Conservation (phyloP, 768 basidiomycete species). For the Cyclocybe cylindracea region DNA sequence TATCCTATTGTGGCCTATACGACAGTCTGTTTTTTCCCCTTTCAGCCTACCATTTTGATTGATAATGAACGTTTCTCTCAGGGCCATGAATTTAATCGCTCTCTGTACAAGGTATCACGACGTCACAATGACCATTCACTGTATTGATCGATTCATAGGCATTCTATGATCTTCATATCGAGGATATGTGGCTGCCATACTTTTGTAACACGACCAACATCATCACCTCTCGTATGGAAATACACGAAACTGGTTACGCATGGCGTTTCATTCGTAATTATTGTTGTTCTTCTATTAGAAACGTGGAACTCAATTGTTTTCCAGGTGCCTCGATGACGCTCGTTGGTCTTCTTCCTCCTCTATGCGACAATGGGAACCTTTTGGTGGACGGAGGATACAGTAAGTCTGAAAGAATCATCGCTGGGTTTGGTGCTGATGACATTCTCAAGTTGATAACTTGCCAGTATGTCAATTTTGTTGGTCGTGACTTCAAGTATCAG, state of each 20-base stretch:
- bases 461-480: conserved; percentile 51
- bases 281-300: not conserved
- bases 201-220: conserved; percentile 99
- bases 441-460: conserved; percentile 75
- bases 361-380: conserved; percentile 93
- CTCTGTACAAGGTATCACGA: conserved; percentile 77
- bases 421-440: conserved; percentile 2
- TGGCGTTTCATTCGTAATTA: conserved; percentile 87
- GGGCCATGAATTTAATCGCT: conserved; percentile 95
- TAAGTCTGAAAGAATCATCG: conserved; percentile 36
- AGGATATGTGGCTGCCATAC: conserved; percentile 98
- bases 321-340: conserved; percentile 96
- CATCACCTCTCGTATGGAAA: conserved; percentile 93
- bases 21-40: conserved; percentile 46
- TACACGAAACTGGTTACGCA: conserved; percentile 98
- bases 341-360: conserved; percentile 90
- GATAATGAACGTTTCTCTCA: conserved; percentile 29
- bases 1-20: conserved; percentile 94
- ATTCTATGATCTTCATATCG: conserved; percentile 92
- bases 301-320: conserved; percentile 5
- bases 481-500: not conserved
- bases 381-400: conserved; percentile 89
- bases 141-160: conserved; percentile 43
- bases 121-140: not conserved
- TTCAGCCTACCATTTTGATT: not conserved